Base-by-base conservation (phyloP, 2,329 filamentous ascomycete genomes). In the Fusarium dimerum region DNA sequence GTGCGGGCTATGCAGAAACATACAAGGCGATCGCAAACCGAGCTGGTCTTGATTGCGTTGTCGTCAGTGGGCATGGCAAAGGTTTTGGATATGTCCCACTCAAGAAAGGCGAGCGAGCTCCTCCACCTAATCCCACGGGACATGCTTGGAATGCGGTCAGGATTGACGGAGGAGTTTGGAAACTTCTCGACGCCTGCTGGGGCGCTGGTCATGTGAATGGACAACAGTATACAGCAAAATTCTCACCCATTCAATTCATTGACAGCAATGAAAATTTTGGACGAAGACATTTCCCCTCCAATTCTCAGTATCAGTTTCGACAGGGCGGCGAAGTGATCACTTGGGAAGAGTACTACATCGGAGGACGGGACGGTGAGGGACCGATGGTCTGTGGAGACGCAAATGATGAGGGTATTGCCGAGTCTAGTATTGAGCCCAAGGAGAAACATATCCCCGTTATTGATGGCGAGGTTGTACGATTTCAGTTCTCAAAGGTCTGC, bases 81-180 rank as follows among this genome's bases (percentile, higher is more conserved):
- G 94, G 94, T 0, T 93, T 81, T 61, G 90, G 92, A 1, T 87
- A 92, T 71, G 70, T 68, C 0, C 71, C 84, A 0, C 73, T 92
- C 8, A 75, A 78, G 39, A 80, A 84, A 0, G 89, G 88, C 4
- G 78, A 88, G 47, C 75, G 81, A 0, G 69, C 88, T 0, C 92
- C 92, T 2, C 80, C 84, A 0, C 81, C 79, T 17, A 76, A 86
- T 47, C 74, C 82, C 1, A 78, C 74, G 6, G 82, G 83, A 1
- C 93, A 97, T 71, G 93, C 94, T 0, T 97, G 94, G 94, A 97
- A 96, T 66, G 92, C 89, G 0, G 90, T 97, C 7, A 82, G 85
- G 47, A 91, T 97, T 52, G 93, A 97, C 63, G 83, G 86, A 26
- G 90, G 90, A 2, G 83, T 85, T 59, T 97, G 93, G 93, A 96